phyloP scores from a whole-genome alignment of 345 rosid genomes.

The Heritiera littoralis region DNA sequence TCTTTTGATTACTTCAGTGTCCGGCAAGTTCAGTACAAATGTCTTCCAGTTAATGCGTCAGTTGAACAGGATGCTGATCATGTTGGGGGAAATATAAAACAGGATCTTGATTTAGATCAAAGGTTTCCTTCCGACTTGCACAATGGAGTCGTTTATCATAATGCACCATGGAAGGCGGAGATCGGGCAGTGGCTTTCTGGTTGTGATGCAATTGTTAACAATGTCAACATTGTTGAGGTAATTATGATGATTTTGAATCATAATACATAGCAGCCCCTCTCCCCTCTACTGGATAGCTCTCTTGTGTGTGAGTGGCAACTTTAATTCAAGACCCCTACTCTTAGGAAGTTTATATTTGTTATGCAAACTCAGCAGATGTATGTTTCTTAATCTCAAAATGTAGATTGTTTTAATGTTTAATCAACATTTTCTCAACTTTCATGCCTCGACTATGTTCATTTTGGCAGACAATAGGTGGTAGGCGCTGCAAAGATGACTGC shows the following conservation, averaged over 20 bases:
- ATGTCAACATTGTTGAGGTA: slow-evolving; percentile 66
- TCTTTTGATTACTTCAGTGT: slow-evolving; percentile 55
- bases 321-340: not conserved
- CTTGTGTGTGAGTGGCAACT: slow-evolving; percentile 2
- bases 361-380: not conserved
- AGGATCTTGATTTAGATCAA: slow-evolving; percentile 45
- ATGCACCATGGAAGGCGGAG: slow-evolving; percentile 86
- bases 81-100: slow-evolving; percentile 27
- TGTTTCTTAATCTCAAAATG: not conserved
- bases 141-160: slow-evolving; percentile 65
- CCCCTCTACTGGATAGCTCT: not conserved
- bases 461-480: slow-evolving; percentile 74
- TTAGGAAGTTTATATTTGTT: not conserved
- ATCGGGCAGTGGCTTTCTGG: slow-evolving; percentile 92
- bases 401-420: not conserved
- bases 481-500: slow-evolving; percentile 63
- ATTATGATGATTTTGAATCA: not conserved
- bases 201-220: slow-evolving; percentile 60
- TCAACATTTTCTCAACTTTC: not conserved
- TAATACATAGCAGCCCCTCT: not conserved
- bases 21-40: slow-evolving; percentile 50
- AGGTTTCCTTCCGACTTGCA: slow-evolving; percentile 79
- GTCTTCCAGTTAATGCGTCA: slow-evolving; percentile 48
- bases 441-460: slow-evolving; percentile 5
- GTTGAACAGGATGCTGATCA: slow-evolving; percentile 25